These are phyloP conservation scores for Chondrostereum purpureum DNA, from an alignment of 1,284 basidiomycete species.

Conservation along the genomic window DNA sequence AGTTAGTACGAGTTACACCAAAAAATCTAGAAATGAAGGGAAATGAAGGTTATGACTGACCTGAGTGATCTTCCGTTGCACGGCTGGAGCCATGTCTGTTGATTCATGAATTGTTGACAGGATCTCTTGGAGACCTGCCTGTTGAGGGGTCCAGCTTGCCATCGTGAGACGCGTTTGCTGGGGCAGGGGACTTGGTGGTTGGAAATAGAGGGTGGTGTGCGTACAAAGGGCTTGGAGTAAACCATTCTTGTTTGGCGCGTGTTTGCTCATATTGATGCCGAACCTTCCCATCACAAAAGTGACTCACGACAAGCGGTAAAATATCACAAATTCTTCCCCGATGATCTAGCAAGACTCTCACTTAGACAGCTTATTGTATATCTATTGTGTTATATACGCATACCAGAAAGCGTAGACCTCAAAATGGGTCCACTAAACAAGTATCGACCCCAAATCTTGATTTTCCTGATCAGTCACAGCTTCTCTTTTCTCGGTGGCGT, in stretches of 20 bases:
- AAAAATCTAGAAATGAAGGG: conserved; percentile 14
- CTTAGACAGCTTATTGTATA: too few relatives aligned
- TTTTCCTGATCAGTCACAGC: background rate
- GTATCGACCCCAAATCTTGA: too few relatives aligned
- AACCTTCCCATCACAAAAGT: too few relatives aligned
- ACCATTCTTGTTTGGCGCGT: background rate
- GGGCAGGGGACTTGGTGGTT: background rate
- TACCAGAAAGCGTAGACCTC: too few relatives aligned
- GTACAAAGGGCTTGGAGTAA: background rate
- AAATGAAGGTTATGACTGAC: conserved; percentile 39
- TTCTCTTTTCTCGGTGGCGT: background rate
- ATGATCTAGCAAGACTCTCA: too few relatives aligned
- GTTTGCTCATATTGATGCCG: background rate
- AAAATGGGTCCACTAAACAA: too few relatives aligned
- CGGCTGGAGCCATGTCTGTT: conserved; percentile 63
- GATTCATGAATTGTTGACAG: conserved; percentile 82
- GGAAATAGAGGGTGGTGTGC: background rate
- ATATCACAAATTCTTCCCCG: too few relatives aligned
- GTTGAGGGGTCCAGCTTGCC: conserved; percentile 64
- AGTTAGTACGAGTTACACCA: conserved; percentile 16
- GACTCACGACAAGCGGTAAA: too few relatives aligned
- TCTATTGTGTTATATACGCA: too few relatives aligned
- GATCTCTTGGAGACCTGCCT: conserved; percentile 76
- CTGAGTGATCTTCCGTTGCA: conserved; percentile 72
- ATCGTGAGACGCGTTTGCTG: background rate